Evolutionary conservation across 2,329 filamentous ascomycete species (phyloP), one percentile per base, ranked within the genome.

Genomic region (Venturia asperata): DNA sequence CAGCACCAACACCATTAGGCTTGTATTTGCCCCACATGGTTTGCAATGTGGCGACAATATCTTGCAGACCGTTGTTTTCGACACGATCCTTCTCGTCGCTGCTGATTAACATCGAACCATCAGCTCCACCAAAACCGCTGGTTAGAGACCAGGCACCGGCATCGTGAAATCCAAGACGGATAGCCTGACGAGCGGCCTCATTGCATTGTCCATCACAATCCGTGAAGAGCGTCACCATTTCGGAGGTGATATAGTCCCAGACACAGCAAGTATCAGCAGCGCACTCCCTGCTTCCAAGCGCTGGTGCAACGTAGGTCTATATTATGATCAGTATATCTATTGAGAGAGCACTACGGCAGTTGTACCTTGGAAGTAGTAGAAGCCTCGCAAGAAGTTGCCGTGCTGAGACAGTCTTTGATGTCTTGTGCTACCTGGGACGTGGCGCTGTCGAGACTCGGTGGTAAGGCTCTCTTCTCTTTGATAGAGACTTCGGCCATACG

Each of bases 1-100:
- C 83, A 68, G 81, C 80, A 15, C 77, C 74, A 21, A 83, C 76
- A 34, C 72, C 72, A 55, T 74, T 75, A n/a, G 70, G 67, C 19
- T 74, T 72, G 66, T 77, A 80, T 65, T 77, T 74, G n/a, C 69
- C 66, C 64, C 76, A 77, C 68, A 81, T 76, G 1, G 67, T 66
- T 49, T 73, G 71, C 4, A 79, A 75, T 37, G 76, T 70, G 4
- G 66, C 66, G 9, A 76, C 77, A 52, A 82, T 78, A 9, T 70
- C 72, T 65, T 77, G 71, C 5, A 85, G 73, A 0, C 81, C 82
- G 21, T 71, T 73, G 71, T 85, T 76, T 49, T 77, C 76, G 1
- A 68, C 39, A 2, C 77, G 71, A 10, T 68, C 66, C 21, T 75
- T 70, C 65, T 78, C 77, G 37, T 72, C 70, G 4, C 21, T 21